Evolutionary conservation across 495 filamentous ascomycete genomes (phyloP).

Genomic region (Tuber aestivum): DNA sequence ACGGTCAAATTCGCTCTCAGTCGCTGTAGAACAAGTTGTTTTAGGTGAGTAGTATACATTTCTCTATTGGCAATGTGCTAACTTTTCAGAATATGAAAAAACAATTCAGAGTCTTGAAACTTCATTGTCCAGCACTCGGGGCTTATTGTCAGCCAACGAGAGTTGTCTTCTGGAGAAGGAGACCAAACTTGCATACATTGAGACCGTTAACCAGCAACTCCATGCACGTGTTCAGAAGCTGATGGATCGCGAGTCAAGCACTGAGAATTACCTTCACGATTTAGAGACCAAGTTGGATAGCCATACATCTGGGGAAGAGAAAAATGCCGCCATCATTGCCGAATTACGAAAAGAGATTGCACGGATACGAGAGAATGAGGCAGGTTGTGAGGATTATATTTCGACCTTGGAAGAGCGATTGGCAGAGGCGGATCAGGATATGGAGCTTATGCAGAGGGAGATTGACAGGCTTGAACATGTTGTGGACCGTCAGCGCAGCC

Average conservation of each 20-base stretch:
- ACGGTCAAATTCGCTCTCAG: conserved; percentile 87
- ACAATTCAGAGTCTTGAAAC: conserved; percentile 92
- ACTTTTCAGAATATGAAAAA: conserved; percentile 76
- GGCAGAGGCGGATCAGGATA: conserved; percentile 91
- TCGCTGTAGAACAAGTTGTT: conserved; percentile 91
- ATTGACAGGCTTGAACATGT: conserved; percentile 91
- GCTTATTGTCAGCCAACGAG: conserved; percentile 75
- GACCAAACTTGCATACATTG: conserved; percentile 81
- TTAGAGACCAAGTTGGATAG: conserved; percentile 84
- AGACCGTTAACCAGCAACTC: conserved; percentile 85
- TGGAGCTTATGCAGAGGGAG: conserved; percentile 93
- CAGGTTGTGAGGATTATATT: conserved; percentile 88
- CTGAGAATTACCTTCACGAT: conserved; percentile 85
- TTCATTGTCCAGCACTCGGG: conserved; percentile 81
- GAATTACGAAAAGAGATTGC: conserved; percentile 88
- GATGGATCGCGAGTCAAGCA: conserved; percentile 79
- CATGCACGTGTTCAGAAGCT: conserved; percentile 82
- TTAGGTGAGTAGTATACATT: conserved; percentile 43
- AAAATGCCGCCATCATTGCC: conserved; percentile 72
- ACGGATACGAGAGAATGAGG: conserved; percentile 84
- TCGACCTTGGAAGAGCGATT: conserved; percentile 93
- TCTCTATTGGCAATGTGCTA: neutral
- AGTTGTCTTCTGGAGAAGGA: conserved; percentile 85
- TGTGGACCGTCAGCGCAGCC: conserved; percentile 86
- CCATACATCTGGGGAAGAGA: conserved; percentile 85